Evolutionary conservation across 208 protist species (phyloP), one percentile per base, ranked within the genome.

Genomic region (Crithidia brevicula): DNA sequence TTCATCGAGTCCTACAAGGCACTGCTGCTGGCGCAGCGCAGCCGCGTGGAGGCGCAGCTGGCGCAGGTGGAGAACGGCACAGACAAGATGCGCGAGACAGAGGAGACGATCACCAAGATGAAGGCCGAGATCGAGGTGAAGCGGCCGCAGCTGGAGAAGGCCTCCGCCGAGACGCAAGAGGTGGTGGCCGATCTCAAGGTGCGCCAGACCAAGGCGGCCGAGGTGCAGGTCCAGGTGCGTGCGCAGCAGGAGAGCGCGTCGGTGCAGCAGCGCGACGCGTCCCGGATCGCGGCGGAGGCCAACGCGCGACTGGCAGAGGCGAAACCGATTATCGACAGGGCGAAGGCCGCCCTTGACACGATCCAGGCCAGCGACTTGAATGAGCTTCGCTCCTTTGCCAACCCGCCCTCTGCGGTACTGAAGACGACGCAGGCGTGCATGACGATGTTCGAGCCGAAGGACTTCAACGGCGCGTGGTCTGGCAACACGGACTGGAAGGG

Each of bases 391-490:
- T 89, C 85, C 50, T 98, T 98, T 66, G 79, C 88, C 5, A 97
- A 97, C 62, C 97, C 98, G 38, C 97, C 98, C 31, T 85, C 82
- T n/a, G 83, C 94, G 22, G 98, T 99, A 68, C 83, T 97, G 30
- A 95, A 96, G 71, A 97, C 96, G 58, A 95, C 98, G 67, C 94
- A 99, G 77, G 95, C 97, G 15, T 97, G 98, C 66, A 98, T 97
- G 88, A 93, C 97, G n/a, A 93, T 99, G 81, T 96, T 99, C 65
- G 94, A 97, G 52, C 69, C 78, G 23, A 93, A 95, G 84, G 89
- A 95, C 58, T 95, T 96, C 75, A 85, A 81, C 70, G 85, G 86
- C 9, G 40, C 83, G 45, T 96, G 87, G 89, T 95, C 86, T n/a
- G 88, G 89, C 51, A 82, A 74, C 56, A 94, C 77, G 50, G 93